Conservation (phyloP, 305 asterid species). For the Lippia alba region DNA sequence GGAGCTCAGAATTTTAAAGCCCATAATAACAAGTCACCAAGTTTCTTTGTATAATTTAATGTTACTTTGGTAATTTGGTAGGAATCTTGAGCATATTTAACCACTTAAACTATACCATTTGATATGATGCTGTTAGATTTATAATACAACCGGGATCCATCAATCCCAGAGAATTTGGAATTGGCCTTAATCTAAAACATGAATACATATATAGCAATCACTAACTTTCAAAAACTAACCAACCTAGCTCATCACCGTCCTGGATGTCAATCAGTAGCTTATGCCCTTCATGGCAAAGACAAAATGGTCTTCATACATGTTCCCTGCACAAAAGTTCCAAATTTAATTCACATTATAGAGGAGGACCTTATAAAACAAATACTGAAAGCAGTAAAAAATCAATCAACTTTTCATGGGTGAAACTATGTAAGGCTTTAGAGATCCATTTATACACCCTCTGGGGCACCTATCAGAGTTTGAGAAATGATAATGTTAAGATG, state of each 20-base stretch:
- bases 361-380: conserved; percentile 16
- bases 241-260: conserved; percentile 93
- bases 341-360: conserved; percentile 14
- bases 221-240: conserved; percentile 15
- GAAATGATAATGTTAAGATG: background rate
- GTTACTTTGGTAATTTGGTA: conserved; percentile 28
- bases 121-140: too few relatives aligned
- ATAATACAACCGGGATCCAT: background rate
- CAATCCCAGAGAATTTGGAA: background rate
- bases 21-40: too few relatives aligned
- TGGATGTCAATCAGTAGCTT: conserved; percentile 66
- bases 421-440: background rate
- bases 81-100: conserved; percentile 11
- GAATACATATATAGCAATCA: too few relatives aligned
- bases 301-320: conserved; percentile 87
- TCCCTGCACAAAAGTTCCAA: conserved; percentile 53
- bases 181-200: conserved; percentile 6
- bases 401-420: background rate
- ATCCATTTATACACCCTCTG: conserved; percentile 17
- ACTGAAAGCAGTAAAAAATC: background rate
- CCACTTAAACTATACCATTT: conserved; percentile 11
- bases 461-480: conserved; percentile 5
- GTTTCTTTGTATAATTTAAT: background rate
- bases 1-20: too few relatives aligned
- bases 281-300: conserved; percentile 73